Conservation (phyloP, 257 asterid genomes). For the Primulina eburnea region DNA sequence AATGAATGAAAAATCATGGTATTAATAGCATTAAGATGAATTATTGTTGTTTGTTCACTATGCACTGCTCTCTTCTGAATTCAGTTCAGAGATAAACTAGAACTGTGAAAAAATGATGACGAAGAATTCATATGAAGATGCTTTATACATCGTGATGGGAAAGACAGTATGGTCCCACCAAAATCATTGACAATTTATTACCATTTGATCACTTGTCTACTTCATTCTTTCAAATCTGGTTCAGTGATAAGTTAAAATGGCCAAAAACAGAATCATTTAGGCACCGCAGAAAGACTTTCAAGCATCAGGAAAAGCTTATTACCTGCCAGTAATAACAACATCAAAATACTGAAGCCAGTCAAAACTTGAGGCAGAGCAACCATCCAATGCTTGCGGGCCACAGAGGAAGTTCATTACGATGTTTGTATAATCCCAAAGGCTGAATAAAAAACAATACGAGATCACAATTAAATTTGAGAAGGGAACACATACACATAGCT, state of each 20-base stretch:
- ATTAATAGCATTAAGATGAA: no score
- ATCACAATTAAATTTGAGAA: conserved; percentile 19
- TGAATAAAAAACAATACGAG: conserved; percentile 42
- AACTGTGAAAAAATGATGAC: not conserved
- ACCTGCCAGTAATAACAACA: conserved; percentile 97
- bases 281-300: conserved; percentile 15
- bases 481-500: not conserved
- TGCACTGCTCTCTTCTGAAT: no score
- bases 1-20: no score
- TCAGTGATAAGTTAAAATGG: not conserved
- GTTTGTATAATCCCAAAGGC: conserved; percentile 97
- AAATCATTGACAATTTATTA: conserved; percentile 8
- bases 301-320: conserved; percentile 29
- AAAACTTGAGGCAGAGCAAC: conserved; percentile 44
- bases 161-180: conserved; percentile 12
- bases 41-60: no score
- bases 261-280: not conserved
- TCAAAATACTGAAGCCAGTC: conserved; percentile 90
- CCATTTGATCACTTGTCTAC: not conserved
- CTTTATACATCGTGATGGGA: conserved; percentile 4
- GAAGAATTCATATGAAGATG: not conserved
- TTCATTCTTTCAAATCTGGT: conserved; percentile 15
- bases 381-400: conserved; percentile 49
- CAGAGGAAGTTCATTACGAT: conserved; percentile 95
- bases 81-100: not conserved